Evolutionary conservation across 164 flowering plant genomes (phyloP).

Genomic region (Brasenia schreberi): DNA sequence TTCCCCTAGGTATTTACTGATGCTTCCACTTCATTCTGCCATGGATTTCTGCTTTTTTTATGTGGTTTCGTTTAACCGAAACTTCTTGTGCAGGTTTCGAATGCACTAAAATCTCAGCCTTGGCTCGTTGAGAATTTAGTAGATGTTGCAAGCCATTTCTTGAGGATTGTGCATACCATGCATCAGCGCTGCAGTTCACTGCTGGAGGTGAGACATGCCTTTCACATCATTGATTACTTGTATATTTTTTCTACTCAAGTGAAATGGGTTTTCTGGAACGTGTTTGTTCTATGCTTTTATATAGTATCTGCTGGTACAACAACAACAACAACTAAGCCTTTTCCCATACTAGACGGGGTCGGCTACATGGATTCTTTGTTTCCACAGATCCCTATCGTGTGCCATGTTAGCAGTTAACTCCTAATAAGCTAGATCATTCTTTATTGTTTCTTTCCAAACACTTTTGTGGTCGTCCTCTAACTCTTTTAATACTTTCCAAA

Average conservation of each 20-base stretch:
- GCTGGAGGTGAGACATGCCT: slow-evolving; percentile 46
- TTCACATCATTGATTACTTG: background rate
- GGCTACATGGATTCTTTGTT: too few species aligned
- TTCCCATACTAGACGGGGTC: too few species aligned
- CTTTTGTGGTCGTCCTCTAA: too few species aligned
- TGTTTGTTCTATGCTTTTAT: background rate
- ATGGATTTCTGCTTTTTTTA: background rate
- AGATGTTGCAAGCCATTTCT: slow-evolving; percentile 43
- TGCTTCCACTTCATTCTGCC: background rate
- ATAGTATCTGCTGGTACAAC: too few species aligned
- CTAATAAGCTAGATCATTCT: too few species aligned
- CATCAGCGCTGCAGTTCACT: slow-evolving; percentile 69
- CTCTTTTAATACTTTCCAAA: too few species aligned
- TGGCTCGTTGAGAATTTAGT: slow-evolving; percentile 39
- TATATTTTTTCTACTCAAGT: background rate
- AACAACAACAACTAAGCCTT: too few species aligned
- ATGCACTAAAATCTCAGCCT: slow-evolving; percentile 74
- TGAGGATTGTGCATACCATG: slow-evolving; percentile 69
- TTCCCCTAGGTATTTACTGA: too few species aligned
- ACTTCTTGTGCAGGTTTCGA: slow-evolving; percentile 41
- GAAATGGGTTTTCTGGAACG: background rate
- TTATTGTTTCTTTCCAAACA: too few species aligned
- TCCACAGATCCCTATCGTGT: too few species aligned
- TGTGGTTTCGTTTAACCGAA: background rate
- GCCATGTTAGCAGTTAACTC: too few species aligned